Conservation (phyloP, 108 stramenopile species). For the Pinguiococcus pyrenoidosus region DNA sequence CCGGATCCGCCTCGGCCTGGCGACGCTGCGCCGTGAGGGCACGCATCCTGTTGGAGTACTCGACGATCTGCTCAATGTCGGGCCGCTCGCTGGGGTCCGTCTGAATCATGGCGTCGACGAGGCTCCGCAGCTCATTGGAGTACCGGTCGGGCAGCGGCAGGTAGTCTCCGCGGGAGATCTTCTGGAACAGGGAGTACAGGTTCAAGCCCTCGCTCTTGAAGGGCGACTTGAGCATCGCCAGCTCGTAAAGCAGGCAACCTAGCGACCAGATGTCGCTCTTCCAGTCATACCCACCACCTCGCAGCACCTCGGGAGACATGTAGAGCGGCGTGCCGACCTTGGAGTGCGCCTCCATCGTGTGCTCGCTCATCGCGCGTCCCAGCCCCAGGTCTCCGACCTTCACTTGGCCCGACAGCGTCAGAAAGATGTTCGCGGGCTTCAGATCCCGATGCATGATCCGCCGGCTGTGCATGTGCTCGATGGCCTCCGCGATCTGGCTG, state of each 20-base stretch:
- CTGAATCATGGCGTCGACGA: conserved; percentile 19
- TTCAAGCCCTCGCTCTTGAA: conserved; percentile 40
- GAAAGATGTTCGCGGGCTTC: conserved; percentile 41
- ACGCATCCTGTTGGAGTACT: no score
- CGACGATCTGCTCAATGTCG: no score
- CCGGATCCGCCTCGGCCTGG: no score
- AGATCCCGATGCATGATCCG: conserved; percentile 39
- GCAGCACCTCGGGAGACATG: conserved; percentile 40
- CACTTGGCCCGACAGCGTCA: conserved; percentile 29
- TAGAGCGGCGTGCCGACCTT: conserved; percentile 39
- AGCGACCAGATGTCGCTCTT: conserved; percentile 47
- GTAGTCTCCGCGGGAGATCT: conserved; percentile 38
- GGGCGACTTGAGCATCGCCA: conserved; percentile 46
- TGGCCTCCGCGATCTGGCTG: conserved; percentile 10
- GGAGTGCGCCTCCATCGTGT: conserved; percentile 18
- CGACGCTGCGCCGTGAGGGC: no score
- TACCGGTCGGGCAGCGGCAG: conserved; percentile 24
- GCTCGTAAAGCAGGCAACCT: conserved; percentile 51
- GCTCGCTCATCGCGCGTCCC: conserved; percentile 10
- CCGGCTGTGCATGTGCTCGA: conserved; percentile 31
- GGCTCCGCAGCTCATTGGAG: conserved; percentile 15
- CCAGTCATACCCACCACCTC: conserved; percentile 45
- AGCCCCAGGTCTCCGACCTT: conserved; percentile 44
- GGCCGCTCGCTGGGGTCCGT: conserved; percentile 21
- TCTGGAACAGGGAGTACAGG: conserved; percentile 34